Conservation (phyloP, 106 monocot species). For the Acanthochlamys bracteata region DNA sequence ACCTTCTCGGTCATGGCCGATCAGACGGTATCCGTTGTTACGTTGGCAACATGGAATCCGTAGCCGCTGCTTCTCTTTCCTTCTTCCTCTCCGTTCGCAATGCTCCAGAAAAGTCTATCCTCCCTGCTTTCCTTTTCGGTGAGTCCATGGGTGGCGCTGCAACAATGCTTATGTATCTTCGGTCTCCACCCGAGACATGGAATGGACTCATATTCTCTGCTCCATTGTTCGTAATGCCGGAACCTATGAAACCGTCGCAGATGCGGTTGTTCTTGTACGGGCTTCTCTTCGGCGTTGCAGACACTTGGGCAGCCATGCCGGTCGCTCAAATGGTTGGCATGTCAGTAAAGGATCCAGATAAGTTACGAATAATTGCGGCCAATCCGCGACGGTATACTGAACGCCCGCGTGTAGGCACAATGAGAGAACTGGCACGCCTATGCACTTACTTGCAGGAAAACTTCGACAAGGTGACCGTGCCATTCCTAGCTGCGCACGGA, state of each 20-base stretch:
- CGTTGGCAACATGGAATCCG: constrained; percentile 58
- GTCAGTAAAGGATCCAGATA: constrained; percentile 63
- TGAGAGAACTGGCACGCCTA: constrained; percentile 70
- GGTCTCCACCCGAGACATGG: constrained; percentile 51
- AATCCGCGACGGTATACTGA: constrained; percentile 83
- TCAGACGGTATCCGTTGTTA: constrained; percentile 79
- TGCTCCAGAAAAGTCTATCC: constrained; percentile 1
- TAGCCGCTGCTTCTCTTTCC: constrained; percentile 67
- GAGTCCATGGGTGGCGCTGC: constrained; percentile 86
- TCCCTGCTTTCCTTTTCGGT: constrained; percentile 92
- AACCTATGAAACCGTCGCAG: constrained; percentile 81
- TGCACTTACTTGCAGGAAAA: constrained; percentile 15
- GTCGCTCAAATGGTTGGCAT: constrained; percentile 85
- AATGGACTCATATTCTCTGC: constrained; percentile 90
- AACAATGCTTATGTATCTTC: constrained; percentile 66
- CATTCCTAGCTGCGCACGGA: constrained; percentile 28
- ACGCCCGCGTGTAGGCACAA: constrained; percentile 69
- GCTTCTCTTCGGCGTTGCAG: constrained; percentile 78
- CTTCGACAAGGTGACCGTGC: neutral
- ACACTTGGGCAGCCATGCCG: constrained; percentile 90
- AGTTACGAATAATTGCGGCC: constrained; percentile 58
- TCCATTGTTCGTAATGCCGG: constrained; percentile 79
- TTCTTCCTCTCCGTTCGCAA: constrained; percentile 74
- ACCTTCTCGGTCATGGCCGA: constrained; percentile 91
- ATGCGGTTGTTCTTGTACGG: constrained; percentile 63